A percentile compares a stretch with the other conserved stretches of the same genome.
Evolutionary conservation across 768 basidiomycete species (phyloP).

Genomic region (Tulasnella sp.): DNA sequence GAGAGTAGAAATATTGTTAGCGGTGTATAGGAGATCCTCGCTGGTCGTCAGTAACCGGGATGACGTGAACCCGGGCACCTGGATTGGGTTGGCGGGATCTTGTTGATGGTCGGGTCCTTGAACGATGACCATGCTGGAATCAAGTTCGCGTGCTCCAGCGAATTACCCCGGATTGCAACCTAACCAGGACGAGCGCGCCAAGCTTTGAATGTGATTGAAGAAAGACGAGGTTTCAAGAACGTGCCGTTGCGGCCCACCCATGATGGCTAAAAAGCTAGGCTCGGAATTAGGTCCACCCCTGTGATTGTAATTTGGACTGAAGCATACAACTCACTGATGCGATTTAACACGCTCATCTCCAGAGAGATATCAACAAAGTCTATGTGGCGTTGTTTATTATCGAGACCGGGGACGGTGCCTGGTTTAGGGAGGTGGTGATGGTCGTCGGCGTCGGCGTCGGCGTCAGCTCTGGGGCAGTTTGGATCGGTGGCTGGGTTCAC

Average conservation of each 20-base stretch:
- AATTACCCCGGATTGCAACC: conserved; percentile 72
- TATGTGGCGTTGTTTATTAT: conserved; percentile 41
- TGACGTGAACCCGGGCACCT: conserved; percentile 48
- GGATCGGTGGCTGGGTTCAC: no score
- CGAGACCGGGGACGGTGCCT: conserved; percentile 19
- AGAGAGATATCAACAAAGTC: conserved; percentile 74
- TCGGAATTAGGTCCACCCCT: no score
- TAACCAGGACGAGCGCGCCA: no score
- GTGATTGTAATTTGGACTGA: conserved; percentile 14
- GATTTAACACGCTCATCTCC: conserved; percentile 71
- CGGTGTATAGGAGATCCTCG: no score
- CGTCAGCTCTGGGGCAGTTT: no score
- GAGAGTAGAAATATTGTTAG: conserved; percentile 47
- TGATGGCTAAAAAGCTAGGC: no score
- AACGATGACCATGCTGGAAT: conserved; percentile 50
- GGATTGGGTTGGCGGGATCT: conserved; percentile 44
- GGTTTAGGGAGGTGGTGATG: conserved; percentile 20
- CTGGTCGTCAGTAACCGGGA: no score
- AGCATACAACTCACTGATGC: conserved; percentile 56
- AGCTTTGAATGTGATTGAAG: no score
- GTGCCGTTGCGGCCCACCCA: no score
- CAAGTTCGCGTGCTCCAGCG: conserved; percentile 65
- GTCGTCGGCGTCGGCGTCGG: no score
- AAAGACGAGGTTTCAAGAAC: no score
- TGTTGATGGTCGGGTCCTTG: conserved; percentile 56